Evolutionary conservation across 805 yeast genomes (phyloP).

Genomic region (Metschnikowia borealis): DNA sequence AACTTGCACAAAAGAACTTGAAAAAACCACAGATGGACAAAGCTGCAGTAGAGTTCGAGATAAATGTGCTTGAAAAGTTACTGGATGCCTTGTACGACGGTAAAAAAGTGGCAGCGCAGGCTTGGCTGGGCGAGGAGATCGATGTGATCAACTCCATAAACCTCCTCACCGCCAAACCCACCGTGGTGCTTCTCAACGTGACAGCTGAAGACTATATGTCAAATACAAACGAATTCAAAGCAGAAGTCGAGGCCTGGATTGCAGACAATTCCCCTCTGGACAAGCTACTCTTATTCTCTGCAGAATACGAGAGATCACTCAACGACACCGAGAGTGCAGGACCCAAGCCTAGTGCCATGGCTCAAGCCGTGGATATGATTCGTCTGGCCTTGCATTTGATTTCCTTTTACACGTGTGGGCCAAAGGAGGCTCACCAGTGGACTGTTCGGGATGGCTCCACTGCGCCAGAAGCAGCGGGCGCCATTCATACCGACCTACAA

Average conservation of each 20-base stretch:
- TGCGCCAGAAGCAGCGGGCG: conserved; percentile 99
- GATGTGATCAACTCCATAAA: conserved; percentile 65
- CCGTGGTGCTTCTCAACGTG: conserved; percentile 70
- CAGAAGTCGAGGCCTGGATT: conserved; percentile 62
- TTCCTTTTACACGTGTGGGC: conserved; percentile 94
- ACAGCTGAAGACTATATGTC: conserved; percentile 62
- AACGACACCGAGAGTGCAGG: conserved; percentile 5
- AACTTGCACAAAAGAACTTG: conserved; percentile 24
- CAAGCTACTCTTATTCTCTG: conserved; percentile 38
- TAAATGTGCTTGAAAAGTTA: conserved; percentile 28
- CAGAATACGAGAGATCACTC: conserved; percentile 43
- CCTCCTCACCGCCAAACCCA: conserved; percentile 85
- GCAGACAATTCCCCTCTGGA: conserved; percentile 59
- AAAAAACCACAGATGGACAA: conserved; percentile 29
- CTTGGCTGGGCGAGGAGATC: conserved; percentile 62
- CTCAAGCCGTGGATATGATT: conserved; percentile 49
- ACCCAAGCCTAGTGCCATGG: conserved; percentile 44
- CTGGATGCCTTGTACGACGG: conserved; percentile 43
- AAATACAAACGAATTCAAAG: conserved; percentile 48
- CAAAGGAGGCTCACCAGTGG: conserved; percentile 98
- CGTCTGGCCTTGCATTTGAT: conserved; percentile 45
- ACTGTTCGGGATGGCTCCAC: conserved; percentile 86
- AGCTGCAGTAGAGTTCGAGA: conserved; percentile 24
- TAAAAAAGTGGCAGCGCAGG: conserved; percentile 53
- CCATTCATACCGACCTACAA: conserved; percentile 92